Evolutionary conservation across 495 filamentous ascomycete genomes (phyloP), one percentile per base, ranked within the genome.

Genomic region (Aspergillus ellipticus): DNA sequence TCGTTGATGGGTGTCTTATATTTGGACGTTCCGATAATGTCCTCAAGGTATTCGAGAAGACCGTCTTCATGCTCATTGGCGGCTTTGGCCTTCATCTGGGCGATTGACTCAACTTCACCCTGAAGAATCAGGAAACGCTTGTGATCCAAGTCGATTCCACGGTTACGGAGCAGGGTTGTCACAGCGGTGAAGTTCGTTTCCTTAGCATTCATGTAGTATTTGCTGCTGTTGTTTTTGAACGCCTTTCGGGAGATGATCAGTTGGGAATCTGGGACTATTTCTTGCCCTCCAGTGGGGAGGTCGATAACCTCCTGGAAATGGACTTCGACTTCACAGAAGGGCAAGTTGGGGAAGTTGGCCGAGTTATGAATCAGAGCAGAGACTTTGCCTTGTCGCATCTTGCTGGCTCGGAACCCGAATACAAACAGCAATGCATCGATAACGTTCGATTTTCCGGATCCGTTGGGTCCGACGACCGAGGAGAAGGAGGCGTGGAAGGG

Each of bases 361-460:
- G 93, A 97, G 69, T 96, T 97, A 67, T 98, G 94, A 55, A 98
- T 97, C 57, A 98, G 72, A 17, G 94, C 94, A 3, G 94, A 97
- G 37, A 98, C 92, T 74, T 98, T 98, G 65, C 94, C 95, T 70
- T 98, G 94, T 64, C 94, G 81, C 94, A 98, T 98, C 75, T 98
- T 98, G 78, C 93, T 97, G 21, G 94, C 94, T 48, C 94, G 86
- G 74, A 98, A 98, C 41, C 94, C 94, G 61, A 98, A 98, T 20
- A 98, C 94, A 65, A 98, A 98, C 3, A 98, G 85, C 35, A 98
- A 75, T 7, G 94, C 96, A 71, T 98, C 94, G 68, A 98, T 98
- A 46, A 98, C 94, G 65, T 98, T 98, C 5, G 94, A 97, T 70
- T 98, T 98, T 42, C 94, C 94, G 17, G 95, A 97, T 54, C 94